These are phyloP conservation scores for Diaporthe sp. DNA, from an alignment of 2,329 filamentous ascomycete species.

Conservation along the genomic window DNA sequence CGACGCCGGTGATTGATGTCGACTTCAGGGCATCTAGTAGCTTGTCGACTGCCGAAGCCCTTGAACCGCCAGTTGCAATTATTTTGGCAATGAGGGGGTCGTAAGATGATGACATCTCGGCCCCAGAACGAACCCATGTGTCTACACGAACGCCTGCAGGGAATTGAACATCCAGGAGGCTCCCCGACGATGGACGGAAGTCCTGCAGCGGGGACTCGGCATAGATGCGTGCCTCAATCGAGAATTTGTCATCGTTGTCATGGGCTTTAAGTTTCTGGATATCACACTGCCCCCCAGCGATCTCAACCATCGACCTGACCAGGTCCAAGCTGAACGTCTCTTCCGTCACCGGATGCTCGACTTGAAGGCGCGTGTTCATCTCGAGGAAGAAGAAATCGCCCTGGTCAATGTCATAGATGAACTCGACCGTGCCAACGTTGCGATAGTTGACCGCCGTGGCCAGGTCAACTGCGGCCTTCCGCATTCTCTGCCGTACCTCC, in stretches of 20 bases:
- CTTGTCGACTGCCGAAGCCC: not conserved
- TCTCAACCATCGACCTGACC: not conserved
- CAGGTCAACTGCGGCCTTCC: not conserved
- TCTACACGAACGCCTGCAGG: not conserved
- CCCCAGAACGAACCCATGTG: not conserved
- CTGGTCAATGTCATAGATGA: not conserved
- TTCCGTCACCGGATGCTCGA: not conserved
- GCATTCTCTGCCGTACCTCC: not conserved
- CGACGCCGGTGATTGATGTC: not conserved
- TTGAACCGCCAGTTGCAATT: not conserved
- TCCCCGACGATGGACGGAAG: not conserved
- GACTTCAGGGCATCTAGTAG: not conserved
- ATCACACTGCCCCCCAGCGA: not conserved
- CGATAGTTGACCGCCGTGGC: not conserved
- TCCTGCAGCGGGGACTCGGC: not conserved
- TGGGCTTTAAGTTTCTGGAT: not conserved
- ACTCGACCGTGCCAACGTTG: not conserved
- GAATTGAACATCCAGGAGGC: not conserved
- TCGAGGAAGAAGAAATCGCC: not conserved
- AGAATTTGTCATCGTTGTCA: not conserved
- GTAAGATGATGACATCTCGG: not conserved
- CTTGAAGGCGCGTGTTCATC: not conserved
- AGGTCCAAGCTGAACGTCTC: not conserved
- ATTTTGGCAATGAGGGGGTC: not conserved
- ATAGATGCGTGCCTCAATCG: not conserved